A percentile compares a stretch with the other conserved stretches of the same genome.
Conservation (phyloP, 2,329 filamentous ascomycete genomes). For the Penicillium rolfsii region DNA sequence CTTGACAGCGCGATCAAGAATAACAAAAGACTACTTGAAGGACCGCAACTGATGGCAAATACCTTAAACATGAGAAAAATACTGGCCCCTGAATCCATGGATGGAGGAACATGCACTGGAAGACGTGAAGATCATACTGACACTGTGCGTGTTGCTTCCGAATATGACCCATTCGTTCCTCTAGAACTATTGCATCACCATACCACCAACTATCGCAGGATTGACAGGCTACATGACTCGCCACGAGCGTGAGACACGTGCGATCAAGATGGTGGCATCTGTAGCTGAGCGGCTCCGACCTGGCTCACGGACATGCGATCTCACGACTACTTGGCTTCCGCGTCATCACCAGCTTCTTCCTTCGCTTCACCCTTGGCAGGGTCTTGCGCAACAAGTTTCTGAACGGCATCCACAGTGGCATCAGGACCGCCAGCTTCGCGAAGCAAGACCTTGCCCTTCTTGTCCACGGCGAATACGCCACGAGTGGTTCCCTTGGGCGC, state of each 20-base stretch:
- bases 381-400: conserved; percentile 65
- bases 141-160: neutral
- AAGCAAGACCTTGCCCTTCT: conserved; percentile 77
- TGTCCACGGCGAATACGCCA: conserved; percentile 86
- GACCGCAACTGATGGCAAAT: neutral
- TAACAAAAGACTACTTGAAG: neutral
- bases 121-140: neutral
- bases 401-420: conserved; percentile 75
- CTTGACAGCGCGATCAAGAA: neutral
- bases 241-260: neutral
- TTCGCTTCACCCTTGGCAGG: conserved; percentile 21
- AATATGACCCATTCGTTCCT: neutral
- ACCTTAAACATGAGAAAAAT: neutral
- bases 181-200: neutral
- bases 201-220: neutral
- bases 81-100: neutral
- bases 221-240: neutral
- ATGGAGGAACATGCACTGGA: neutral
- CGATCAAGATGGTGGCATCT: neutral
- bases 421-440: conserved; percentile 75
- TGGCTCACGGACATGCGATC: neutral
- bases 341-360: conserved; percentile 14
- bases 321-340: conserved; percentile 9
- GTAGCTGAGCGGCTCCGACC: neutral
- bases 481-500: conserved; percentile 75